Base-by-base conservation (phyloP, 495 filamentous ascomycete genomes). In the Neurospora sp. region DNA sequence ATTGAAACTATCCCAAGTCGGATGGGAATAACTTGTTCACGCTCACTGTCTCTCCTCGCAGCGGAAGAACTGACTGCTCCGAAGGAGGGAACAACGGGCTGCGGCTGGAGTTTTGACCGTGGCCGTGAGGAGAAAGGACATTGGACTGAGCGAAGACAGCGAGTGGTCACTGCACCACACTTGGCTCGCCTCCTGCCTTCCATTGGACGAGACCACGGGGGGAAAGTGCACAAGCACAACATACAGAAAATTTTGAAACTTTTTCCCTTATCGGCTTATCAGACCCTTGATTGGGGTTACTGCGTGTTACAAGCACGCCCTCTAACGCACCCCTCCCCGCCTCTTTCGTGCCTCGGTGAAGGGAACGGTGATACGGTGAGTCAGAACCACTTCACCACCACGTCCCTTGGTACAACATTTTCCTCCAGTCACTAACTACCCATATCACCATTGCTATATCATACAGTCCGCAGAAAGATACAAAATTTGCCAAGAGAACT, bases 51-150 rank as follows among this genome's bases (percentile, higher is more conserved):
- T 45, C 42, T 45, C 19, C 48, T 81, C 79, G 79, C 79, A 74
- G 79, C 79, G 79, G 79, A 81, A 81, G 79, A 81, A 81, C 77
- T 77, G 76, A 74, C 75, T 71, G 77, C 73, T 81, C 79, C 79
- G 79, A 80, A 74, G 72, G 72, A 74, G 77, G 78, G 45, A 48
- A 48, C 45, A 45, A 78, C 77, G 76, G 79, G 79, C 78, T 75
- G 76, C 78, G 78, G 79, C 78, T 75, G 78, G 79, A 80, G 78
- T 79, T 80, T 80, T 80, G 72, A 79, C 78, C 78, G 40, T 42
- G 40, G 40, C 40, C 40, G 74, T 48, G 76, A 54, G 45, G 45
- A 62, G 54, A 62, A 24, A 31, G 4, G 24, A 31, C 11, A 62
- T 62, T 59, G 48, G 48, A 59, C 48, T 28, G 24, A 5, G 17